These are phyloP conservation scores for Colletotrichum destructivum DNA, from an alignment of 2,329 filamentous ascomycete genomes.

Conservation along the genomic window DNA sequence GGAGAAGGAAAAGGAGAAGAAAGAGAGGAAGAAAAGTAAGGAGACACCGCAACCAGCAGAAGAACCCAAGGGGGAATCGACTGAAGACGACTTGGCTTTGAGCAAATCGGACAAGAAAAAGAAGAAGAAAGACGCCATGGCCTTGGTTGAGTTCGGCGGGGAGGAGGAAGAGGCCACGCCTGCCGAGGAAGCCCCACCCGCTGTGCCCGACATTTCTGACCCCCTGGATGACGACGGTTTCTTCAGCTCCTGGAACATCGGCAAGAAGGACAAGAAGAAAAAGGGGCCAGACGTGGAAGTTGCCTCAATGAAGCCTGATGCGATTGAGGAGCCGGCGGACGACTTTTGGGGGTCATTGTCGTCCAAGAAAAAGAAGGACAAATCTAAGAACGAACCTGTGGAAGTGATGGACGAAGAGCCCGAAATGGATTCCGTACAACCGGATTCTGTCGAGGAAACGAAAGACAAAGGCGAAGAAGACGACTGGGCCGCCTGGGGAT, in stretches of 20 bases:
- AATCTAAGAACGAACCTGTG: conserved; percentile 64
- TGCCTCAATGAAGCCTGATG: conserved; percentile 53
- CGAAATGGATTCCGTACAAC: conserved; percentile 62
- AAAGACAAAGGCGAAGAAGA: conserved; percentile 61
- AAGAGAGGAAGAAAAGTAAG: conserved; percentile 50
- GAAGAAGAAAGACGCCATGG: conserved; percentile 54
- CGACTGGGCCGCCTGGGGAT: conserved; percentile 59
- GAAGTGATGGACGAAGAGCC: conserved; percentile 62
- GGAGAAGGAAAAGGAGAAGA: conserved; percentile 43
- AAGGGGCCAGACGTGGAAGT: conserved; percentile 33
- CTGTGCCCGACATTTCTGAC: conserved; percentile 50
- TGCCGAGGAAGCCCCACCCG: conserved; percentile 47
- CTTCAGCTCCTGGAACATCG: conserved; percentile 70
- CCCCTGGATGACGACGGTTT: conserved; percentile 64
- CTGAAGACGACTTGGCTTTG: conserved; percentile 42
- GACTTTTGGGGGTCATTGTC: conserved; percentile 55
- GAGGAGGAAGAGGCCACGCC: conserved; percentile 46
- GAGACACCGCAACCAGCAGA: conserved; percentile 46
- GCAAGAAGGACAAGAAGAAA: conserved; percentile 64
- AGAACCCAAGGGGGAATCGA: conserved; percentile 27
- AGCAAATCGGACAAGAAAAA: conserved; percentile 64
- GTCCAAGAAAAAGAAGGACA: conserved; percentile 66
- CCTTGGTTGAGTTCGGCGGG: conserved; percentile 55
- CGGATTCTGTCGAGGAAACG: conserved; percentile 61
- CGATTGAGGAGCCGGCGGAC: conserved; percentile 61